Evolutionary conservation across 495 filamentous ascomycete species (phyloP), one percentile per base, ranked within the genome.

Genomic region (Margaritispora aquatica): DNA sequence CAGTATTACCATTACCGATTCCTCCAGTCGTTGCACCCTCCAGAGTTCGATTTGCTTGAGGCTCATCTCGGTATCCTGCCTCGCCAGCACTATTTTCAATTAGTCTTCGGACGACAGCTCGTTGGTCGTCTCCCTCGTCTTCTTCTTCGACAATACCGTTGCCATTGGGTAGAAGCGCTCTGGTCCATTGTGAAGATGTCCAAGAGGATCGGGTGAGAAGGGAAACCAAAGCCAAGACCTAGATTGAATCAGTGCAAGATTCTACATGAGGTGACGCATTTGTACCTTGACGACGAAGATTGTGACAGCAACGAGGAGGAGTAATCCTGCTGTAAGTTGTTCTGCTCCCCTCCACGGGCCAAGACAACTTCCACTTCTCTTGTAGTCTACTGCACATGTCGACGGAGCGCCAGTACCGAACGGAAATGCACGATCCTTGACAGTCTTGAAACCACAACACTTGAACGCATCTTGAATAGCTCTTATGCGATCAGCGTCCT

Each of bases 391-490:
- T 1, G 52, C 46, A 60, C 70, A 73, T 15, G 56, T 54, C 0
- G 26, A 60, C 17, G 54, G 51, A 0, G 26, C 11, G 10, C 55
- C 22, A 20, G 51, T 55, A n/a, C 4, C 20, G 26, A 86, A 86
- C 10, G 86, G 86, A 73, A 75, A 87, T 0, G 77, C 76, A 55
- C 75, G 74, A 62, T 90, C 84, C 53, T 66, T 71, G 3, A 77
- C 63, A 21, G 73, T 78, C 26, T 73, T 71, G 13, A 87, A 71
- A 1, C 87, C 87, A 59, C 87, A 90, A 69, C 87, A 90, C 9
- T 76, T 63, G 38, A 88, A 76, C 0, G 71, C 62, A 67, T 89
- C 83, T 57, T 90, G 86, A 59, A 90, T 86, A 9, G 68, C 51
- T 50, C 79, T 70, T 55, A 90, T 83, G 10, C 73, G 67, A 19